Conservation (phyloP, 2,329 filamentous ascomycete genomes). For the Geosmithia flava region DNA sequence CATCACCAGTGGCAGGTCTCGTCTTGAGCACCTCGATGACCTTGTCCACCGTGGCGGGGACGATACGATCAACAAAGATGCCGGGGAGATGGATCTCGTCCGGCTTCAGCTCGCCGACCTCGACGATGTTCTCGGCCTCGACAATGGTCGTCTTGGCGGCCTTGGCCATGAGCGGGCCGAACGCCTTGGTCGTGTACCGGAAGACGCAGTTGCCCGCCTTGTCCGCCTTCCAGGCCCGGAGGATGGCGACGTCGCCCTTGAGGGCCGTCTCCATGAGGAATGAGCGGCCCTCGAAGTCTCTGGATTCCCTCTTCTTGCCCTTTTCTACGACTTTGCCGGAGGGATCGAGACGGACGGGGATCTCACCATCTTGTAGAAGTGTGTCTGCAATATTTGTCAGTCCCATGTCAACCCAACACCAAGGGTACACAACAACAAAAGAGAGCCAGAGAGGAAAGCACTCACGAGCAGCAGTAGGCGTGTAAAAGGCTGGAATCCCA, state of each 20-base stretch:
- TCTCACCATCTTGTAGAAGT: slow-evolving; percentile 54
- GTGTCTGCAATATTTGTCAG: slow-evolving; percentile 26
- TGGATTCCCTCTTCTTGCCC: slow-evolving; percentile 47
- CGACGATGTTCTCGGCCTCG: slow-evolving; percentile 76
- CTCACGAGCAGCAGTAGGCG: slow-evolving; percentile 55
- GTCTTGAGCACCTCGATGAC: slow-evolving; percentile 58
- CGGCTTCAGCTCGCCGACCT: slow-evolving; percentile 58
- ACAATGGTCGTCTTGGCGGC: slow-evolving; percentile 68
- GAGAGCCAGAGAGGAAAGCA: not conserved
- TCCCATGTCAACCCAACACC: slow-evolving; percentile 4
- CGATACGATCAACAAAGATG: slow-evolving; percentile 72
- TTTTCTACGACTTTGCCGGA: slow-evolving; percentile 46
- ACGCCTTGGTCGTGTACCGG: slow-evolving; percentile 64
- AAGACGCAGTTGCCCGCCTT: slow-evolving; percentile 71
- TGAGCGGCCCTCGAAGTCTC: slow-evolving; percentile 57
- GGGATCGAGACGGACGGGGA: slow-evolving; percentile 49
- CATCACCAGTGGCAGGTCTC: slow-evolving; percentile 18
- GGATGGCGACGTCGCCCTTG: slow-evolving; percentile 63
- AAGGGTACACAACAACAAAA: not conserved
- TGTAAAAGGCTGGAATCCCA: slow-evolving; percentile 72
- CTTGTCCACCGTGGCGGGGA: slow-evolving; percentile 60
- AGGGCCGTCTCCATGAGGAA: slow-evolving; percentile 72
- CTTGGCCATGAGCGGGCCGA: slow-evolving; percentile 69
- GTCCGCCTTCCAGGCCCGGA: slow-evolving; percentile 67
- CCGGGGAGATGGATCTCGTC: slow-evolving; percentile 68